A percentile compares a stretch with the other conserved stretches of the same genome.
Evolutionary conservation across 768 basidiomycete species (phyloP).

Genomic region (Rhizopogon vulgaris): DNA sequence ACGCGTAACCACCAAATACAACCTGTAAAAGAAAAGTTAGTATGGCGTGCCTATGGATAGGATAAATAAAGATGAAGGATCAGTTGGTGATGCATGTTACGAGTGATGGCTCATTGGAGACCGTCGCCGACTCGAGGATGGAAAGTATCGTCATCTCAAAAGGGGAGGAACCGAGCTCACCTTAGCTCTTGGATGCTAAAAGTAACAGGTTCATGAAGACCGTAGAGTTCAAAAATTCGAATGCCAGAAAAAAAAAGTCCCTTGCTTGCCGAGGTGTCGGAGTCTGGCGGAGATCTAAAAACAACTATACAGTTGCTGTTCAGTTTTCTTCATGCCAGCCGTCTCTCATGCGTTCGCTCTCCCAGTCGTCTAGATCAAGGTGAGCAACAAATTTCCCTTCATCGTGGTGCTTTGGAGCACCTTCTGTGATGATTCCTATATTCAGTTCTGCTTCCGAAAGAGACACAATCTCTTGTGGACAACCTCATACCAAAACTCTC

Average conservation of each 20-base stretch:
- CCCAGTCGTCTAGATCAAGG: constrained; percentile 2
- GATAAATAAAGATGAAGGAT: constrained; percentile 19
- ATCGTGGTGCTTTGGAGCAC: not conserved
- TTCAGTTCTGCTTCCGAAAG: constrained; percentile 86
- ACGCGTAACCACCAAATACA: not conserved
- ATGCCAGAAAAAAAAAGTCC: not conserved
- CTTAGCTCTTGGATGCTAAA: not conserved
- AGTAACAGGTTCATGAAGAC: not conserved
- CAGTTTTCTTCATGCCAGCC: not conserved
- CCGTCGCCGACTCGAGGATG: constrained; percentile 69
- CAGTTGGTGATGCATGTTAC: constrained; percentile 69
- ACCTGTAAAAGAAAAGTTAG: not conserved
- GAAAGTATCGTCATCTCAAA: constrained; percentile 56
- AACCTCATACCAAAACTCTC: constrained; percentile 41
- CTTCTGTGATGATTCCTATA: constrained; percentile 41
- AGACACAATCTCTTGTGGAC: constrained; percentile 73
- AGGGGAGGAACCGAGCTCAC: constrained; percentile 26
- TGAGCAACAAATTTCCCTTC: not conserved
- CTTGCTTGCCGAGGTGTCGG: not conserved
- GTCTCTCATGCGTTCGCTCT: not conserved
- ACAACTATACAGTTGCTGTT: constrained; percentile 37
- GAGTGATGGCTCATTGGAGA: constrained; percentile 64
- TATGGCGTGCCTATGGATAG: constrained; percentile 5
- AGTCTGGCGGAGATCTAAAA: not conserved
- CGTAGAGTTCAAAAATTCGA: not conserved